Percentiles rank a stretch among this genome's conserved stretches.
Evolutionary conservation across 2,329 filamentous ascomycete species (phyloP).

Genomic region (Thelonectria discophora): DNA sequence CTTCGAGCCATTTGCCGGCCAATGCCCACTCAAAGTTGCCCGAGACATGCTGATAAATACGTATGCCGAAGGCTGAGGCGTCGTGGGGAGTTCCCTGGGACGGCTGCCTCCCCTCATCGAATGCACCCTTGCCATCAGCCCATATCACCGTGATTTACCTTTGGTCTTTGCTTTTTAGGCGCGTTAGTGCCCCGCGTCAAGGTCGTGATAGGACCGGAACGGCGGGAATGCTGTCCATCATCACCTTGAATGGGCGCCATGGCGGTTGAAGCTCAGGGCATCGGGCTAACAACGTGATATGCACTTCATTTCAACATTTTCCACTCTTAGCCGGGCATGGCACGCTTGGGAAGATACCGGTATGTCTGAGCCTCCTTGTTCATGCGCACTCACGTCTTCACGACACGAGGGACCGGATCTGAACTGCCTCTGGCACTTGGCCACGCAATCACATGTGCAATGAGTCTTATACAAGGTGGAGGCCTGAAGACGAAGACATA

Average conservation of each 20-base stretch:
- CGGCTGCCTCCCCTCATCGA: too few species aligned
- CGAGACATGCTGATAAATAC: neutral
- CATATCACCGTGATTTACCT: neutral
- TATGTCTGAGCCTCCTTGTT: neutral
- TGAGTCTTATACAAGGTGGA: neutral
- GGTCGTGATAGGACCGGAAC: neutral
- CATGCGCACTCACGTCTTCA: neutral
- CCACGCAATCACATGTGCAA: neutral
- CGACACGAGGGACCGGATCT: neutral
- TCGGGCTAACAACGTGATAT: neutral
- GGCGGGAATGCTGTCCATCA: neutral
- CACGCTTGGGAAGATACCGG: neutral
- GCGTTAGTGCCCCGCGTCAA: neutral
- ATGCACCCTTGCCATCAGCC: neutral
- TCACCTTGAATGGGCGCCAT: neutral
- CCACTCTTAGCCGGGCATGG: neutral
- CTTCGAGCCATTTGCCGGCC: neutral
- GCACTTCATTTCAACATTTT: neutral
- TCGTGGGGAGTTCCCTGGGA: too few species aligned
- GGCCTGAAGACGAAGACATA: neutral
- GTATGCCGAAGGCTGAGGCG: too few species aligned
- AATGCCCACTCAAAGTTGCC: neutral
- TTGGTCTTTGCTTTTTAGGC: neutral
- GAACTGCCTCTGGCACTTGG: neutral
- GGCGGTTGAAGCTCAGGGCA: neutral